Base-by-base conservation (phyloP, 495 filamentous ascomycete species). In the Sabuloglossum arenarium region DNA sequence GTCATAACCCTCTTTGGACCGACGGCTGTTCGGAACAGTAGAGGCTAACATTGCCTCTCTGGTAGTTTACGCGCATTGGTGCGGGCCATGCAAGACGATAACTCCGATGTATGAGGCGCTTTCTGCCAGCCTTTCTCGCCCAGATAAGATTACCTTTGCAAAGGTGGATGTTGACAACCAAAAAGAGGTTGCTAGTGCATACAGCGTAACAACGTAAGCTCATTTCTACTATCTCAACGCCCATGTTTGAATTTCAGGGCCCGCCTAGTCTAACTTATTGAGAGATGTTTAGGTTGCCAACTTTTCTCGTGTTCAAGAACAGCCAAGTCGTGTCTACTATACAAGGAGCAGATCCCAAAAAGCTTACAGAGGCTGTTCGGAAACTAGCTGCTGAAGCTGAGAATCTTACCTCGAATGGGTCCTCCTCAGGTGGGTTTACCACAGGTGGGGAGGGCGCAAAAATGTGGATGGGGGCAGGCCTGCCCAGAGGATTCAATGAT, bases 301-400 rank as follows among this genome's bases (percentile, higher is more conserved):
- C 90, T 45, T 94, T 97, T 70, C 79, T 96, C 63, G 75, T 94
- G 61, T 94, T 96, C 75, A 84, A 86, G 62, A 75, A 82, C 58
- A 79, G 81, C 58, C 72, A 75, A 56, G 69, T 77, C 54, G 74
- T 79, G 31, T 74, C 82, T 45, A 84, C 80, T 57, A 74, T 95
- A 42, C 72, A 75, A 63, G 88, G 88, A 56, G 86, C 85, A 53
- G 74, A 94, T 65, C 75, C 77, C 21, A 61, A 72, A 54, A 78
- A 81, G 62, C 78, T 94, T 25, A 76, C 77, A 66, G 70, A 73
- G 43, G 75, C 80, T 2, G 75, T 95, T 56, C 75, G 79, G 63
- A 85, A 84, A 66, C 78, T 97, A 57, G 78, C 76, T 30, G 68
- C 70, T 19, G 84, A 90, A 64, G 82, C 80, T 25, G 77, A 79